Evolutionary conservation across 208 protist genomes (phyloP).

Genomic region (Naegleria gruberi): DNA sequence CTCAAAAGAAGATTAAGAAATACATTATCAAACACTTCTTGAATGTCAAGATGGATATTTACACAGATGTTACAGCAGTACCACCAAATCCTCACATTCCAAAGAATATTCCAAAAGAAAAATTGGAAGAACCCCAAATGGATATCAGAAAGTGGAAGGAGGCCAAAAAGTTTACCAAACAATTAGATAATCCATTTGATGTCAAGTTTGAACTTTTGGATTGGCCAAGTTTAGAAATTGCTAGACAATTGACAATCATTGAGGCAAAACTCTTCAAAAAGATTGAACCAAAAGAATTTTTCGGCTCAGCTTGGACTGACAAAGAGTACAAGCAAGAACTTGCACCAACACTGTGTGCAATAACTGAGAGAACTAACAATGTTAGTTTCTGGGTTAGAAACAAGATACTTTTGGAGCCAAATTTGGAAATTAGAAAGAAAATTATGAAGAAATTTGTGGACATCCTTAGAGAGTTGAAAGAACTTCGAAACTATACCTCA

Average conservation of each 20-base stretch:
- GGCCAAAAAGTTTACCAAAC: not conserved
- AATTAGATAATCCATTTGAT: not conserved
- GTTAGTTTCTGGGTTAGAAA: slow-evolving; percentile 16
- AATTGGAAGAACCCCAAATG: not conserved
- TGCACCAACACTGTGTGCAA: slow-evolving; percentile 29
- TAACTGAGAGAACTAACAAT: slow-evolving; percentile 38
- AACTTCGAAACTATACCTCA: slow-evolving; percentile 29
- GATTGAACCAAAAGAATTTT: slow-evolving; percentile 36
- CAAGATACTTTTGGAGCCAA: slow-evolving; percentile 22
- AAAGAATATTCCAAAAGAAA: not conserved
- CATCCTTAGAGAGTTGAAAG: slow-evolving; percentile 27
- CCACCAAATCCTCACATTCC: not conserved
- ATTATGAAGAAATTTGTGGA: slow-evolving; percentile 35
- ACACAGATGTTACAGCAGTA: not conserved
- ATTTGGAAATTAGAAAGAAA: slow-evolving; percentile 24
- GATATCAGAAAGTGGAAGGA: not conserved
- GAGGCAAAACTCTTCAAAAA: slow-evolving; percentile 28
- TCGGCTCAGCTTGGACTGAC: slow-evolving; percentile 28
- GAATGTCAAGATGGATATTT: not conserved
- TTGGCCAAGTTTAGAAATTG: slow-evolving; percentile 16
- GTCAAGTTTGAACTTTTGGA: slow-evolving; percentile 7
- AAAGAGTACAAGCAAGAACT: not conserved
- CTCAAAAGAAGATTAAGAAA: slow-evolving; percentile 6
- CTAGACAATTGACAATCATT: slow-evolving; percentile 28
- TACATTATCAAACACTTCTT: not conserved